phyloP scores from a whole-genome alignment of 768 basidiomycete species.

The Naganishia vishniacii region DNA sequence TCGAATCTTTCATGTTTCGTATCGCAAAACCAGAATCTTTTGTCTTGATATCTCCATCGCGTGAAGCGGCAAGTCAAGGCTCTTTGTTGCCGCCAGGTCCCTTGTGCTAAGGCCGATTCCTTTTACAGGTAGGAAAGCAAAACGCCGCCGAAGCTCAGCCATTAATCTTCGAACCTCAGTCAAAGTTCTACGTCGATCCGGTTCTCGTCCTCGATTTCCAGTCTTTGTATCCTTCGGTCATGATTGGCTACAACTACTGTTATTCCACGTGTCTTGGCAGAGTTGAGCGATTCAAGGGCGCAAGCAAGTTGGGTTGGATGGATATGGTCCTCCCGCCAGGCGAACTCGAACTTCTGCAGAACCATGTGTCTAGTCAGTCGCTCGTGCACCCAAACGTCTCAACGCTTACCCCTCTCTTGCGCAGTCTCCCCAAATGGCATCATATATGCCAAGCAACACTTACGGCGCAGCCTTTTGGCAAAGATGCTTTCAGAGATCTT shows the following conservation, averaged over 20 bases:
- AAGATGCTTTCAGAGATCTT: slow-evolving; percentile 89
- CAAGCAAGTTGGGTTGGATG: slow-evolving; percentile 77
- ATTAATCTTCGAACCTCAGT: slow-evolving; percentile 87
- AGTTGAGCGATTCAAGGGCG: slow-evolving; percentile 75
- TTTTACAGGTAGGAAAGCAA: slow-evolving; percentile 76
- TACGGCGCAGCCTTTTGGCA: slow-evolving; percentile 76
- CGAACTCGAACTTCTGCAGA: slow-evolving; percentile 62
- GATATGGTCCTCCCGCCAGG: slow-evolving; percentile 66
- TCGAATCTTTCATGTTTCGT: slow-evolving; percentile 96
- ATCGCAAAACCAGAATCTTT: slow-evolving; percentile 94
- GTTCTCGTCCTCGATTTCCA: slow-evolving; percentile 93
- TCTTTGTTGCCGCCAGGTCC: background rate
- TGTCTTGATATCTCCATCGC: slow-evolving; percentile 82
- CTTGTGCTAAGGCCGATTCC: background rate
- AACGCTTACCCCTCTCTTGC: background rate
- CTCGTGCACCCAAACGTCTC: background rate
- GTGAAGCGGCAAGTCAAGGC: slow-evolving; percentile 60
- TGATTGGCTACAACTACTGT: slow-evolving; percentile 94
- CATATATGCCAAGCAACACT: slow-evolving; percentile 78
- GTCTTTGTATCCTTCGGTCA: slow-evolving; percentile 89
- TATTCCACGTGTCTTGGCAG: slow-evolving; percentile 88
- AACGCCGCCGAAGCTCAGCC: slow-evolving; percentile 91
- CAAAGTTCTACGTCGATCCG: slow-evolving; percentile 87
- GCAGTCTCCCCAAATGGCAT: slow-evolving; percentile 92
- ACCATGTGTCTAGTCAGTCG: slow-evolving; percentile 67